Conservation (phyloP, 2,329 filamentous ascomycete genomes). For the Colletotrichum higginsianum region DNA sequence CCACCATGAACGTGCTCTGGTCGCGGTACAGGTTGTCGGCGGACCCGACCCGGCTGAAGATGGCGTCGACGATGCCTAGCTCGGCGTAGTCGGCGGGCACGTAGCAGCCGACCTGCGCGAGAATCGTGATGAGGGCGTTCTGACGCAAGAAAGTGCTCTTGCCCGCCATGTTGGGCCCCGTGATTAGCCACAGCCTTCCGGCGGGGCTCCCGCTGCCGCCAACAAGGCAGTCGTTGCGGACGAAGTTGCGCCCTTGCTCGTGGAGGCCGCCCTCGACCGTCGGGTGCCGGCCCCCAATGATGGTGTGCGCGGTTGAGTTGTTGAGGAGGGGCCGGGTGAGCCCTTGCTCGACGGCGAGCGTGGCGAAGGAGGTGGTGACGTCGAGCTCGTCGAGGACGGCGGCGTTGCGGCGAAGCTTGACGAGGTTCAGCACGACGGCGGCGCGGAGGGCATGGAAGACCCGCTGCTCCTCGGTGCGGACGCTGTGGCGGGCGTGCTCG, state of each 20-base stretch:
- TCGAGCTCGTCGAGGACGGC: constrained; percentile 95
- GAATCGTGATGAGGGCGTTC: constrained; percentile 92
- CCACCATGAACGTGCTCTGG: constrained; percentile 99
- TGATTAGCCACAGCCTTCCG: constrained; percentile 76
- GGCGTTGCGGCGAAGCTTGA: constrained; percentile 90
- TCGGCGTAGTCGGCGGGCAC: constrained; percentile 91
- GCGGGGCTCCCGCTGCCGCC: constrained; percentile 72
- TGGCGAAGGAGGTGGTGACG: constrained; percentile 88
- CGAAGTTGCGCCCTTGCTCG: constrained; percentile 85
- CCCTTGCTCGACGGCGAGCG: constrained; percentile 80
- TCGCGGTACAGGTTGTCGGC: constrained; percentile 95
- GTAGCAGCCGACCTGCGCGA: constrained; percentile 93
- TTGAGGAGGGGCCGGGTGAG: constrained; percentile 83
- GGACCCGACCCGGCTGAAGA: constrained; percentile 93
- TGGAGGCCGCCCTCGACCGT: constrained; percentile 89
- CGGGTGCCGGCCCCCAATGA: constrained; percentile 90
- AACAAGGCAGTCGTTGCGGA: constrained; percentile 88
- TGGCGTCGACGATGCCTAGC: constrained; percentile 93
- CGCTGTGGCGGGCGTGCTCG: constrained; percentile 82
- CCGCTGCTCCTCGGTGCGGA: constrained; percentile 86
- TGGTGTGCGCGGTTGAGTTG: constrained; percentile 75
- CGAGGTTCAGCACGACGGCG: constrained; percentile 83
- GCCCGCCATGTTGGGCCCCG: constrained; percentile 97
- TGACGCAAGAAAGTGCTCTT: constrained; percentile 97
- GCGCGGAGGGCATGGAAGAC: constrained; percentile 84